Conservation (phyloP, 257 asterid species). For the Solanum arcanum region DNA sequence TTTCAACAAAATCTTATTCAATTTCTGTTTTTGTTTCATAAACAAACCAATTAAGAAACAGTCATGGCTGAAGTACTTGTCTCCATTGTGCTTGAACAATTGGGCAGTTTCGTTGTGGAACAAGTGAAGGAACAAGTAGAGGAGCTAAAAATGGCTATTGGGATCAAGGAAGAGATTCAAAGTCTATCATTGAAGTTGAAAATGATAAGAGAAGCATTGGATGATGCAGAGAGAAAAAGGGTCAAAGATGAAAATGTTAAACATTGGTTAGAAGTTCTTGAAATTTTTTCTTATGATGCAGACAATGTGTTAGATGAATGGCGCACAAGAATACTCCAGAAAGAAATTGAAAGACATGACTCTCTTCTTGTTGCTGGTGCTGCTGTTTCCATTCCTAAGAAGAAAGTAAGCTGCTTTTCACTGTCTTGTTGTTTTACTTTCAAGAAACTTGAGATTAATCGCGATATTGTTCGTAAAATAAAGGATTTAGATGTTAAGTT, state of each 20-base stretch:
- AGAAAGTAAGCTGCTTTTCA: neutral
- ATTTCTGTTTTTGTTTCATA: neutral
- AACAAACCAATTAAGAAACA: neutral
- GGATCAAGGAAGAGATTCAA: slow-evolving; percentile 1
- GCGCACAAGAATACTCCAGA: neutral
- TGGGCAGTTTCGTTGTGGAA: neutral
- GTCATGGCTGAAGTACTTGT: slow-evolving; percentile 2
- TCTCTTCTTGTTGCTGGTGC: neutral
- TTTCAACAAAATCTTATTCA: neutral
- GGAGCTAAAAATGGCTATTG: neutral
- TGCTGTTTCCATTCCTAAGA: neutral
- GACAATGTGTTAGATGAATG: slow-evolving; percentile 11
- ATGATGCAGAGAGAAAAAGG: slow-evolving; percentile 7
- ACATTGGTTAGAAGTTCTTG: slow-evolving; percentile 4
- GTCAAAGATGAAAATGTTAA: neutral
- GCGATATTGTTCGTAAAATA: neutral
- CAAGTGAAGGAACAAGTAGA: neutral
- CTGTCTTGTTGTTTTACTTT: neutral
- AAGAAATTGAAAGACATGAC: neutral
- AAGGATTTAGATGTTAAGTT: slow-evolving; percentile 1
- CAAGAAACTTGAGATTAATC: neutral
- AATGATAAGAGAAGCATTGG: neutral
- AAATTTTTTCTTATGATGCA: slow-evolving; percentile 3
- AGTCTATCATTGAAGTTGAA: neutral
- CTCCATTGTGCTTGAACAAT: neutral